These are phyloP conservation scores for Sonneratia caseolaris DNA, from an alignment of 345 rosid species.

Conservation along the genomic window DNA sequence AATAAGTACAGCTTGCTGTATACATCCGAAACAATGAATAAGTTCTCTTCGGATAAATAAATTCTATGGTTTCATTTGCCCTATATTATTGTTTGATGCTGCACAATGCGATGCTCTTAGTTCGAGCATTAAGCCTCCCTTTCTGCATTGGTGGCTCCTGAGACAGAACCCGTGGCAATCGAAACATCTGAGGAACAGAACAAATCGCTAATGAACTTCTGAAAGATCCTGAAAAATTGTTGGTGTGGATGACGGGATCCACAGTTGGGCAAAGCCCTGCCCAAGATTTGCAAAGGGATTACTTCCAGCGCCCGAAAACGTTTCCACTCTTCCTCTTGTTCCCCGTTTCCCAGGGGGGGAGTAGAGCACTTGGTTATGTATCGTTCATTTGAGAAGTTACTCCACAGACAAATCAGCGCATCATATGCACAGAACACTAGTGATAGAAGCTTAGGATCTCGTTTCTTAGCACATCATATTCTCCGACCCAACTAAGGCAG, in stretches of 20 bases:
- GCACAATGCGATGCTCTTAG: slow-evolving; percentile 25
- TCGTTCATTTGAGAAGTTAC: background rate
- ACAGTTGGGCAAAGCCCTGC: background rate
- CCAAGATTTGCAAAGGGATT: background rate
- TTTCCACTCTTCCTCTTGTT: slow-evolving; percentile 73
- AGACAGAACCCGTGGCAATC: slow-evolving; percentile 80
- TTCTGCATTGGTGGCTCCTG: slow-evolving; percentile 59
- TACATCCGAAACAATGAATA: background rate
- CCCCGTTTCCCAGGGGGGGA: slow-evolving; percentile 45
- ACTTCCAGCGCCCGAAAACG: slow-evolving; percentile 86
- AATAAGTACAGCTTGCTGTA: background rate
- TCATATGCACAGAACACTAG: background rate
- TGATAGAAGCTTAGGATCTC: background rate
- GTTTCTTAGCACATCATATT: background rate
- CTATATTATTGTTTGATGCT: too few relatives aligned
- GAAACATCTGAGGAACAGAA: slow-evolving; percentile 38
- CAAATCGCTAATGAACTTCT: background rate
- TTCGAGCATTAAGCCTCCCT: slow-evolving; percentile 67
- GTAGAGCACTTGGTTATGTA: background rate
- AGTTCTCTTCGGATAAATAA: background rate
- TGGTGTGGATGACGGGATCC: too few relatives aligned
- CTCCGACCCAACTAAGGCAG: too few relatives aligned
- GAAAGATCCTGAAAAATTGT: background rate
- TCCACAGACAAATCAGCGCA: background rate
- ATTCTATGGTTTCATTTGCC: background rate